Conservation (phyloP, 495 filamentous ascomycete genomes). For the Platismatia glauca region DNA sequence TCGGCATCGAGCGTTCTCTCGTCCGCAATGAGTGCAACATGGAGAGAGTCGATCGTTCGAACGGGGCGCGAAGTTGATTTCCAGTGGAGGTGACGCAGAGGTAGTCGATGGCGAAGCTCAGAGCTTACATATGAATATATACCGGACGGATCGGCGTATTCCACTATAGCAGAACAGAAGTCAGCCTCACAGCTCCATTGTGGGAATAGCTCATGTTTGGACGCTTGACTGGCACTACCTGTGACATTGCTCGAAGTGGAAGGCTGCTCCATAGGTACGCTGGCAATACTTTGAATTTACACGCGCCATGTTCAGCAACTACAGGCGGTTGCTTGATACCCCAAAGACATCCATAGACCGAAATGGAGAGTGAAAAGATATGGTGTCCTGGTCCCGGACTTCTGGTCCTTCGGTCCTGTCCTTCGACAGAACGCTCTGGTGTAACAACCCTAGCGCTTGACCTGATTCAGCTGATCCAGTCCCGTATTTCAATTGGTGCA, state of each 20-base stretch:
- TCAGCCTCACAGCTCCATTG: background rate
- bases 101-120: constrained; percentile 67
- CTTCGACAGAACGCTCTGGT: too few relatives aligned
- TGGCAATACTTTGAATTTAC: background rate
- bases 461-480: background rate
- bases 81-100: constrained; percentile 92
- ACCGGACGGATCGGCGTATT: constrained; percentile 82
- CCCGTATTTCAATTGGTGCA: background rate
- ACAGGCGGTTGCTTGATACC: background rate
- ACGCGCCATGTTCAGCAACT: constrained; percentile 17
- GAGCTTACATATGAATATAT: constrained; percentile 74
- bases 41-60: constrained; percentile 83
- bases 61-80: constrained; percentile 85
- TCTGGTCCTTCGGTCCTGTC: background rate
- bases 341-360: background rate
- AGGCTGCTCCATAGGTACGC: constrained; percentile 17
- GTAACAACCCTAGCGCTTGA: background rate
- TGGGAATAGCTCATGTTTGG: background rate
- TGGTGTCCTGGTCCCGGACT: background rate
- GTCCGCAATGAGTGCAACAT: constrained; percentile 71
- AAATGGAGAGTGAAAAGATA: background rate
- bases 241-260: constrained; percentile 13
- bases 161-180: constrained; percentile 28
- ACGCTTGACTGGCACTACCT: constrained; percentile 5
- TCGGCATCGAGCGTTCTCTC: constrained; percentile 20